Base-by-base conservation (phyloP, 176 grass and related monocot species). In the Thalia dealbata region DNA sequence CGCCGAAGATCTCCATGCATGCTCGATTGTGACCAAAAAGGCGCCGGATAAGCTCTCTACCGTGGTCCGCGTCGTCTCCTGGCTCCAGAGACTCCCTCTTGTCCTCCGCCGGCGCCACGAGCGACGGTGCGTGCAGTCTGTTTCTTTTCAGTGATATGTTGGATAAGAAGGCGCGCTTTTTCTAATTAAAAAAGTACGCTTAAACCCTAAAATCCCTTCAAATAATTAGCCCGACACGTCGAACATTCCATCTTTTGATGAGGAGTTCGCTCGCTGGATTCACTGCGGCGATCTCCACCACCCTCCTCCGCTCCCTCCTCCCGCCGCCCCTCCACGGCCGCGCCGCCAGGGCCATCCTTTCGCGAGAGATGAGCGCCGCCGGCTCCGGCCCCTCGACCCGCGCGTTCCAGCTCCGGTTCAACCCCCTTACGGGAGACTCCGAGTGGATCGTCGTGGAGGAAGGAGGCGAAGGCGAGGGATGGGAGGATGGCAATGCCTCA, bases 381-480 rank as follows among this genome's bases (percentile, higher is more conserved):
- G 26, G 38, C 50, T 10, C 70, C 26, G 18, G 44, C 28, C 14
- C 52, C 50, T 29, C 78, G 22, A 42, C 75, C 24, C 76, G 87
- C 10, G 82, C 86, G 12, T 96, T 96, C 84, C 92, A 96, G 84
- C 92, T 96, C 77, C 88, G 77, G 41, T 72, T 80, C 86, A 87
- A 92, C 80, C 92, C 84, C 22, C 89, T 96, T 75, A 96, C 92
- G 21, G 92, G 92, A 23, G 89, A 96, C 71, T 96, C 89, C 68
- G 92, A 96, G 78, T 96, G 92, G 89, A 63, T 96, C 54, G 82
- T 96, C 80, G 83, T 96, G 30, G 81, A 92, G 19, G 88, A 84
- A 29, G 72, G 52, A 25, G 86, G 81, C 6, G 82, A 26, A 7
- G 84, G 75, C 10, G 70, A 24, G 27, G 55, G 68, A 21, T 28